A percentile compares a stretch with the other conserved stretches of the same genome.
Conservation (phyloP, 2,329 filamentous ascomycete genomes). For the Pestalotiopsis sp. region DNA sequence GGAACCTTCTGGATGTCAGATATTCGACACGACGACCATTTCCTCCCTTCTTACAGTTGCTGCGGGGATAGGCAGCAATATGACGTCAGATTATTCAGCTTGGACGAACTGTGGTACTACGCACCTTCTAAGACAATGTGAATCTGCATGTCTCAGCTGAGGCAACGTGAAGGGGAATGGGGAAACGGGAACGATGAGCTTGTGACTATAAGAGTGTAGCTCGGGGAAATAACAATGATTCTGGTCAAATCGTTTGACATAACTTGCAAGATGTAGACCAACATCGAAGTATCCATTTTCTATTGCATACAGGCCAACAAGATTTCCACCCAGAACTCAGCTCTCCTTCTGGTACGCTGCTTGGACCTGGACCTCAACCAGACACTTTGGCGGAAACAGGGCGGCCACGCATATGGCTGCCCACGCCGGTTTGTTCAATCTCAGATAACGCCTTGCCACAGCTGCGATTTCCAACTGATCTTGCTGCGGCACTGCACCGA, state of each 20-base stretch:
- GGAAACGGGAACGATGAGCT: too few relatives aligned
- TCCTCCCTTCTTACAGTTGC: background rate
- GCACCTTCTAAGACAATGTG: background rate
- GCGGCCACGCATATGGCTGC: background rate
- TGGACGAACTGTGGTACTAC: background rate
- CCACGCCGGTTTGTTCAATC: background rate
- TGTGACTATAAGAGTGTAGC: too few relatives aligned
- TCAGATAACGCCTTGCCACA: background rate
- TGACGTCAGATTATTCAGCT: background rate
- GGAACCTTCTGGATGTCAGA: background rate
- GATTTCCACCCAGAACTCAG: background rate
- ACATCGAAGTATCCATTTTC: background rate
- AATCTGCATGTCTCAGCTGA: background rate
- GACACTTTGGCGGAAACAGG: background rate
- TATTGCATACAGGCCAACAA: background rate
- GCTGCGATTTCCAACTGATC: background rate
- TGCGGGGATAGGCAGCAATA: background rate
- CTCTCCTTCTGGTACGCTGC: background rate
- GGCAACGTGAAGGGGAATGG: too few relatives aligned
- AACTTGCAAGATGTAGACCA: background rate
- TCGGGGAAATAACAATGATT: too few relatives aligned
- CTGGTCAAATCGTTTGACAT: background rate
- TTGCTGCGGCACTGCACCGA: background rate
- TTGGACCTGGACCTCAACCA: background rate
- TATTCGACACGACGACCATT: background rate